phyloP scores from a whole-genome alignment of 768 basidiomycete genomes.

The Leccinum incarnatum region DNA sequence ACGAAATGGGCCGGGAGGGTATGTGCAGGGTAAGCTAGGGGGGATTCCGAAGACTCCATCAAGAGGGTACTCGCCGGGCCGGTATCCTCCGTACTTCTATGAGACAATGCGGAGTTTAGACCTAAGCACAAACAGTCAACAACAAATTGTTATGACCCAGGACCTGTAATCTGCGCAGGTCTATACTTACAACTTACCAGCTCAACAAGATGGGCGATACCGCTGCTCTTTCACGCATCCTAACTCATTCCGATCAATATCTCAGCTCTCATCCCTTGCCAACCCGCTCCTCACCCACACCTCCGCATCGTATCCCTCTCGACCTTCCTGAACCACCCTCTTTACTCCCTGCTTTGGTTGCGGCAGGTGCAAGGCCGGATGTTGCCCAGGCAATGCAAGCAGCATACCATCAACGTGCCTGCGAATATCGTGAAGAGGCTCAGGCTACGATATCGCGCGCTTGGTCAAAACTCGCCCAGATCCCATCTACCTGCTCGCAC shows the following conservation, averaged over 20 bases:
- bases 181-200: too few species aligned
- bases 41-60: too few species aligned
- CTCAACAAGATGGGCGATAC: too few species aligned
- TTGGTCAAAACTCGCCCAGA: conserved; percentile 2
- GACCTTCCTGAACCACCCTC: conserved; percentile 7
- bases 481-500: not conserved
- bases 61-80: too few species aligned
- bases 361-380: conserved; percentile 2
- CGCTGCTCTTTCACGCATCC: not conserved
- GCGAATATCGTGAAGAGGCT: conserved; percentile 3
- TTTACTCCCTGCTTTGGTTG: conserved; percentile 1
- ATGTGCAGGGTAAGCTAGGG: too few species aligned
- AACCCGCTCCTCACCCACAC: not conserved
- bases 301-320: not conserved
- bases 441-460: not conserved
- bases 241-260: not conserved
- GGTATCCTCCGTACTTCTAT: too few species aligned
- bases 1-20: too few species aligned
- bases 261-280: not conserved
- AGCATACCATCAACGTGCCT: not conserved
- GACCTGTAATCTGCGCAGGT: too few species aligned
- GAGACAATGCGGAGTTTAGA: too few species aligned
- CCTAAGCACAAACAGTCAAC: not conserved
- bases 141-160: too few species aligned
- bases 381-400: conserved; percentile 1